Base-by-base conservation (phyloP, 192 early-diverging fungal species). In the Coemansia sp. region DNA sequence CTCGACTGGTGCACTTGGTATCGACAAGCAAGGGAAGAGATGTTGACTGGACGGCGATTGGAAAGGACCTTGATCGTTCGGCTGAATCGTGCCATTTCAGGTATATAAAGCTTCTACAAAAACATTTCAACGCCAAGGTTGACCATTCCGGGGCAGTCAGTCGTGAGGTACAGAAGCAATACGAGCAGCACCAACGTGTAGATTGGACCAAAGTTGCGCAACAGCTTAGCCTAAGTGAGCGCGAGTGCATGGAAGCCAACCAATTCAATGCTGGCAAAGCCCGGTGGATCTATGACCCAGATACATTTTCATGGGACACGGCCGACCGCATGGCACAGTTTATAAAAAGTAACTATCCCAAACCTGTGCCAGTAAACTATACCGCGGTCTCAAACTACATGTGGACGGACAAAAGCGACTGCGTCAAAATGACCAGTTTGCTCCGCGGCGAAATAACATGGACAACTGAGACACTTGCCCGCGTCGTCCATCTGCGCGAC, bases 301-400 rank as follows among this genome's bases (percentile, higher is more conserved):
- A 69, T 8, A 56, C 54, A 3, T 57, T 62, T 32, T 69, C 67
- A 19, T 35, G 35, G 32, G 39, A 56, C 8, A 56, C 24, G 32
- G 60, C 48, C 0, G 48, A 69, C 19, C 52, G 56, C 6, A 63
- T 69, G 67, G 41, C 21, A 3, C 25, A n/a, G 22, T 69, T 69
- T 56, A 63, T 69, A 19, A 22, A 57, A 4, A 21, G 37, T 7
- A 47, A 56, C 43, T 69, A 69, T 52, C 67, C 59, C 1, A 8
- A 45, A 14, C 67, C 67, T 2, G 6, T 47, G n/a, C 39, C 54
- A 2, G 41, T 39, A 7, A 69, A 62, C 45, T 62, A 48, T 27
- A n/a, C 24, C 9, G 60, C 67, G 2, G 60, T 69, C 23, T 69
- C 67, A 1, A 69, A 69, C 52, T 69, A 63, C 22, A 45, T 69